Evolutionary conservation across 164 flowering plant genomes (phyloP), one percentile per base, ranked within the genome.

Genomic region (Nymphaea thermarum): DNA sequence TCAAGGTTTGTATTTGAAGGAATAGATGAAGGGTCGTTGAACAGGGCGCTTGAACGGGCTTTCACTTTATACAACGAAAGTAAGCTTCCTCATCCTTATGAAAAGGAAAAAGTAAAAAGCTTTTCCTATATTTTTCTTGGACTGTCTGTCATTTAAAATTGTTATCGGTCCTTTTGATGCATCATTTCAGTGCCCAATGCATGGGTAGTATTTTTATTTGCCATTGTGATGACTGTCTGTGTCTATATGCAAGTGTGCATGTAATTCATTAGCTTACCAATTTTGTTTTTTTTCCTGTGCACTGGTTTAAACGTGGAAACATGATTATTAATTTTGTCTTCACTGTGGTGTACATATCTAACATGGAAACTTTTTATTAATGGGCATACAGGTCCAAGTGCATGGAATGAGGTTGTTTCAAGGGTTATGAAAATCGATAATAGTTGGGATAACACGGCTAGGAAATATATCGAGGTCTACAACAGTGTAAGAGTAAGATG

Each of bases 391-490:
- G 90, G 77, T 66, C 73, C 85, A 63, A 76, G 71, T 53, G 80
- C 79, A 65, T 84, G 90, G 90, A 66, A 60, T 60, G 73, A 53
- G 45, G 66, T 78, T 42, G 83, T 79, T 44, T 67, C 64, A 77
- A 84, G 82, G 74, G 72, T 79, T 16, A 76, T 84, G 86, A 45
- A 71, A 68, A 77, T 80, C 3, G 86, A 86, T 68, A 83, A 80
- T 64, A 84, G 90, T 76, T 86, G 90, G 90, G 82, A 84, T 65
- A 82, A 78, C 10, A 78, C 87, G 2, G 90, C 87, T 15, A 81
- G 82, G 66, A 83, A 84, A 65, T 86, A 86, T 71, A 77, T 86
- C n/a, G 81, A 77, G 42, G 65, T 83, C 59, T 86, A 86, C 75
- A 75, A 77, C 67, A 78, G 84, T 2, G 63, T 83, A 2, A 80